Conservation (phyloP, 2,329 filamentous ascomycete genomes). For the Beauveria sp. region DNA sequence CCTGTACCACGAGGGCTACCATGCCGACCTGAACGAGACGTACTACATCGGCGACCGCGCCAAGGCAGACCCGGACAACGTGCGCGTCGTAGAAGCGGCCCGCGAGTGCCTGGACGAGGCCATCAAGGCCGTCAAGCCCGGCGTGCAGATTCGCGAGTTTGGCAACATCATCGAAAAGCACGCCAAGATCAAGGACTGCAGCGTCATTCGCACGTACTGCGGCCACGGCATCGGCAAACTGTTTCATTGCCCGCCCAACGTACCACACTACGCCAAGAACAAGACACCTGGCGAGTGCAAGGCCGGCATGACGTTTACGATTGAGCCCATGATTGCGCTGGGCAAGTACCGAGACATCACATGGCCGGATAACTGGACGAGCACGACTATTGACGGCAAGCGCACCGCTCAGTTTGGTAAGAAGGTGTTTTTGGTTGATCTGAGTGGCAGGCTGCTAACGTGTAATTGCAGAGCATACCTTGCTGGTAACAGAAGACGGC, state of each 20-base stretch:
- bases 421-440: conserved; percentile 21
- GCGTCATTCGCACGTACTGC: conserved; percentile 91
- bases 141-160: conserved; percentile 84
- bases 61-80: conserved; percentile 72
- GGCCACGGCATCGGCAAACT: conserved; percentile 90
- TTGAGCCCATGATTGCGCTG: conserved; percentile 95
- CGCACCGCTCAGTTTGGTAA: conserved; percentile 86
- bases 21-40: conserved; percentile 95
- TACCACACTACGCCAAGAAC: conserved; percentile 97
- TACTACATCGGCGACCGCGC: conserved; percentile 95
- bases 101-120: conserved; percentile 85
- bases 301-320: conserved; percentile 96
- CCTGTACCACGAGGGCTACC: conserved; percentile 88
- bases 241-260: conserved; percentile 89
- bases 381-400: conserved; percentile 82
- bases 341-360: conserved; percentile 89
- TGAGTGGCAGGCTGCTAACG: conserved; percentile 16
- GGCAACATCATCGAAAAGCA: conserved; percentile 94
- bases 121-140: conserved; percentile 87
- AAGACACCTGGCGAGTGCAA: conserved; percentile 93
- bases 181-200: conserved; percentile 77
- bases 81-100: conserved; percentile 84
- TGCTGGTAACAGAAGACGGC: conserved; percentile 75
- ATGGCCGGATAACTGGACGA: conserved; percentile 99
- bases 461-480: conserved; percentile 57